Conservation (phyloP, 2,329 filamentous ascomycete genomes). For the Emmonsiellopsis sp. region DNA sequence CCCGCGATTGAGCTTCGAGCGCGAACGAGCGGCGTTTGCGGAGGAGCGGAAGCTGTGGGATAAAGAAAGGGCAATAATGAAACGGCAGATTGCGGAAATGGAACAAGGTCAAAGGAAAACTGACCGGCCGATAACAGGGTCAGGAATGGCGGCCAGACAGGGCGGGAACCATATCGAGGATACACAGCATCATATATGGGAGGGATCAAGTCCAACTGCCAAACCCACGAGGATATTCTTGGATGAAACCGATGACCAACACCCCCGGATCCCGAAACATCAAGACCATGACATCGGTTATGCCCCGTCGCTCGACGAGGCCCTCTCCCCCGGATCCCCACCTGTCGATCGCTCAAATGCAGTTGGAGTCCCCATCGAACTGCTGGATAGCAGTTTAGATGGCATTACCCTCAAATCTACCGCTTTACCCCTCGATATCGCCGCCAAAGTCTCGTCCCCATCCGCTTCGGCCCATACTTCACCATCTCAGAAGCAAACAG, state of each 20-base stretch:
- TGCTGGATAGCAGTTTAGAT: slow-evolving; percentile 36
- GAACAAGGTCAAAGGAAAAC: slow-evolving; percentile 16
- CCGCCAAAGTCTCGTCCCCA: slow-evolving; percentile 32
- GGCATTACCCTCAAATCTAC: slow-evolving; percentile 40
- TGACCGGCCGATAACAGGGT: not conserved
- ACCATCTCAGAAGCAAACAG: slow-evolving; percentile 2
- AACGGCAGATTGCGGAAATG: slow-evolving; percentile 31
- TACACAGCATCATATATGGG: slow-evolving; percentile 29
- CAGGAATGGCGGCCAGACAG: not conserved
- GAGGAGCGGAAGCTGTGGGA: slow-evolving; percentile 37
- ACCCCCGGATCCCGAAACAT: slow-evolving; percentile 11
- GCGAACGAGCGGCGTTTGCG: slow-evolving; percentile 31
- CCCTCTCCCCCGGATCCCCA: slow-evolving; percentile 28
- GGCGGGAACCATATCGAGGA: not conserved
- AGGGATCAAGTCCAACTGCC: slow-evolving; percentile 30
- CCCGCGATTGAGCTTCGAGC: slow-evolving; percentile 29
- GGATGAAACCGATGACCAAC: slow-evolving; percentile 19
- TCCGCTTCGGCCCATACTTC: slow-evolving; percentile 18
- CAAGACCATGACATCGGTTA: slow-evolving; percentile 20
- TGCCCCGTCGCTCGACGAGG: slow-evolving; percentile 29
- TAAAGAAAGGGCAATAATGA: slow-evolving; percentile 33
- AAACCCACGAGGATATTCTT: slow-evolving; percentile 36
- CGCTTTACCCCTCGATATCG: slow-evolving; percentile 32
- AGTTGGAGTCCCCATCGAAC: slow-evolving; percentile 34
- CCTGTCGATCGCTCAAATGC: slow-evolving; percentile 21